These are phyloP conservation scores for Tagetes patula DNA, from an alignment of 129 eudicot species.

Conservation along the genomic window DNA sequence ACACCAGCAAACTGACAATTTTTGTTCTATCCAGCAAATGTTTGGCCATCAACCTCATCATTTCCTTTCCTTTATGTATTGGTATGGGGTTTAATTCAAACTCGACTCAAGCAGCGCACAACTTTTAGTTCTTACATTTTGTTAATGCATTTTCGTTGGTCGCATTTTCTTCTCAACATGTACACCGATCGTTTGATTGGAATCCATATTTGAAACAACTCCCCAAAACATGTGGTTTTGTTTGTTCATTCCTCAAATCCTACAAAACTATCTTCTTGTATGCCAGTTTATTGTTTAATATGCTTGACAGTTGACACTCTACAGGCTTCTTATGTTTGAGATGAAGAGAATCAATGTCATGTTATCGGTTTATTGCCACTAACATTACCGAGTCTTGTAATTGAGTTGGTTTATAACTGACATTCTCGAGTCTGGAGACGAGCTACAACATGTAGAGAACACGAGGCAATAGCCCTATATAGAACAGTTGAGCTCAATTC, in stretches of 20 bases:
- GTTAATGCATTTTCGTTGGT: neutral
- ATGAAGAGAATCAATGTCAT: neutral
- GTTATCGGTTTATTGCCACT: too few species aligned
- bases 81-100: slow-evolving; percentile 8
- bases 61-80: slow-evolving; percentile 23
- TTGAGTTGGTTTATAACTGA: too few species aligned
- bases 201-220: slow-evolving; percentile 2
- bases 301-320: neutral
- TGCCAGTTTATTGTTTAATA: slow-evolving; percentile 4
- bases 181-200: neutral
- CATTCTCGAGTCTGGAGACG: too few species aligned
- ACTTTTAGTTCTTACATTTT: slow-evolving; percentile 3
- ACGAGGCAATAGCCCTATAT: too few species aligned
- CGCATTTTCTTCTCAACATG: slow-evolving; percentile 11
- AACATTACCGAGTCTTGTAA: too few species aligned
- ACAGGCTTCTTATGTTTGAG: neutral
- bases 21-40: neutral
- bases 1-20: slow-evolving; percentile 39
- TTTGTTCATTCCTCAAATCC: neutral
- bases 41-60: neutral
- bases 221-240: neutral
- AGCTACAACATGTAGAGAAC: too few species aligned
- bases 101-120: slow-evolving; percentile 10
- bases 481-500: neutral
- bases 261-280: neutral